These are phyloP conservation scores for Canavalia gladiata DNA, from an alignment of 306 rosid genomes.

Conservation along the genomic window DNA sequence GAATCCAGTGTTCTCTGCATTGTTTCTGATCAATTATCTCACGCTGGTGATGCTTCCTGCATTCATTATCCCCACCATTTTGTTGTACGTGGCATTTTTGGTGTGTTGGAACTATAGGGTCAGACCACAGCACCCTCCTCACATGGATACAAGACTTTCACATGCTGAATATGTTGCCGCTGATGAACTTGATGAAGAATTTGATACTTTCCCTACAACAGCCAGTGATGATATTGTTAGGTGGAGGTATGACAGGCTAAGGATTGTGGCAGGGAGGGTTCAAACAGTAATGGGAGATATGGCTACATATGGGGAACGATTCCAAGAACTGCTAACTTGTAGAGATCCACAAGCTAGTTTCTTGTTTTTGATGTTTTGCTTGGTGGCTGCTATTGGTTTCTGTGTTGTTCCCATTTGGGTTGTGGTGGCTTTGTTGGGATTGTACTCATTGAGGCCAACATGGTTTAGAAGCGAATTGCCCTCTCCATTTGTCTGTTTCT, in stretches of 20 bases:
- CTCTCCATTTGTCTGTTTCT: background rate
- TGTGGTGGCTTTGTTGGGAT: conserved; percentile 1
- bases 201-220: too few species aligned
- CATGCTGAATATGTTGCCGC: background rate
- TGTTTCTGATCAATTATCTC: conserved; percentile 4
- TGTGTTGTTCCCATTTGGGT: conserved; percentile 3
- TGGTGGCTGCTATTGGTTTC: conserved; percentile 1
- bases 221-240: too few species aligned
- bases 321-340: too few species aligned
- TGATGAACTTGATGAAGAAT: background rate
- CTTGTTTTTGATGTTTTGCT: conserved; percentile 16
- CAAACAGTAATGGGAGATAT: too few species aligned
- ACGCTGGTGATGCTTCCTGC: background rate
- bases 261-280: too few species aligned
- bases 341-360: conserved; percentile 27
- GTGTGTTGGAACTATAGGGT: conserved; percentile 8
- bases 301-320: too few species aligned
- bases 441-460: conserved; percentile 3
- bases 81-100: background rate
- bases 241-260: too few species aligned
- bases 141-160: background rate
- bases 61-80: conserved; percentile 11
- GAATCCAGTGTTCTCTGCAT: background rate
- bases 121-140: background rate
- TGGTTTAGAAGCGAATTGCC: background rate